phyloP scores from a whole-genome alignment of 2,329 filamentous ascomycete genomes.

The Emmonsiellopsis sp. region DNA sequence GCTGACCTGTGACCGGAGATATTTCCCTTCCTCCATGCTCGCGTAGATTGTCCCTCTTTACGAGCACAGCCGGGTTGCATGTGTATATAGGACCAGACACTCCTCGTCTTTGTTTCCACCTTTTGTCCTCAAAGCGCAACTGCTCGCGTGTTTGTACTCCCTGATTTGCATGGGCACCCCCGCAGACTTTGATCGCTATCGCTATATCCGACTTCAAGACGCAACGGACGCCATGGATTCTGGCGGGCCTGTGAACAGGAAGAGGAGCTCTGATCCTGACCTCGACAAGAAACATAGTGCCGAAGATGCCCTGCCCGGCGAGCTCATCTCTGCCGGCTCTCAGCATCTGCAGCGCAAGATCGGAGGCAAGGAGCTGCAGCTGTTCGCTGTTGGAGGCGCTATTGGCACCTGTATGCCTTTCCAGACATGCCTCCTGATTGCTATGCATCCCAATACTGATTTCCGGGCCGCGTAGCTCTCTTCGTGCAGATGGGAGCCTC shows the following conservation, averaged over 20 bases:
- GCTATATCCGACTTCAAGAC: not conserved
- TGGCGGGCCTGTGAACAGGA: not conserved
- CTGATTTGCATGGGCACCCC: no score
- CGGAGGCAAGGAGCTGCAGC: constrained; percentile 23
- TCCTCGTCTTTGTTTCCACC: no score
- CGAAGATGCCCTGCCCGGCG: constrained; percentile 3
- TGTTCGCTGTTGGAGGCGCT: constrained; percentile 25
- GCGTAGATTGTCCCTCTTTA: no score
- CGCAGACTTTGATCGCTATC: not conserved
- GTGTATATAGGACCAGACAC: no score
- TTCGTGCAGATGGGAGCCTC: constrained; percentile 22
- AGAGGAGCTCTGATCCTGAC: not conserved
- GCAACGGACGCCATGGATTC: not conserved
- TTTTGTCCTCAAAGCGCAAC: no score
- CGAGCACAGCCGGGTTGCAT: no score
- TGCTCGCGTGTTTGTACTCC: no score
- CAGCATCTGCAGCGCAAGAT: constrained; percentile 23
- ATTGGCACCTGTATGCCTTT: constrained; percentile 23
- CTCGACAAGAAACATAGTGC: constrained; percentile 1
- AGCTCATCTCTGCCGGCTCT: constrained; percentile 13
- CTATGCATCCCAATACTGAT: not conserved
- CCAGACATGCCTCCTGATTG: not conserved
- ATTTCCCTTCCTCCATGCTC: no score
- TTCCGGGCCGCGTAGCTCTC: constrained; percentile 1
- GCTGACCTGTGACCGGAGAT: no score